These are phyloP conservation scores for Boletellus emodensis DNA, from an alignment of 768 basidiomycete genomes.

Conservation along the genomic window DNA sequence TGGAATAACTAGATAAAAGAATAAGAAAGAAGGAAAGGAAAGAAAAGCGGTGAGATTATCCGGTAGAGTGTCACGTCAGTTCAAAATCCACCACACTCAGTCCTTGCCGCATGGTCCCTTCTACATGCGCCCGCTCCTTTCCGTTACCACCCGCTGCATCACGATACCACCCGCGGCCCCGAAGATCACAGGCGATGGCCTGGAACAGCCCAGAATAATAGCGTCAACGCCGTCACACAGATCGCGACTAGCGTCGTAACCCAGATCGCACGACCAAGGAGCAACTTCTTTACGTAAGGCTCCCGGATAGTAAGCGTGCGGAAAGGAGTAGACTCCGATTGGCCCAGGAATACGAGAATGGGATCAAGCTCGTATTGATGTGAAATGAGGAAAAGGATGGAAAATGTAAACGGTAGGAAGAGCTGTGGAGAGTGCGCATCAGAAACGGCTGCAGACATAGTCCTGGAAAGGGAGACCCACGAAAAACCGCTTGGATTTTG, in stretches of 20 bases:
- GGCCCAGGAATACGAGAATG: constrained; percentile 86
- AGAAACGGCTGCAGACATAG: not conserved
- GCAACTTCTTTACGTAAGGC: constrained; percentile 88
- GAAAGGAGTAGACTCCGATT: constrained; percentile 97
- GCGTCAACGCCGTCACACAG: constrained; percentile 74
- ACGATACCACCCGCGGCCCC: not conserved
- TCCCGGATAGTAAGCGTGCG: constrained; percentile 88
- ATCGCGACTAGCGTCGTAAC: constrained; percentile 75
- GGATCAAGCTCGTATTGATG: constrained; percentile 98
- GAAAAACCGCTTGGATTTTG: constrained; percentile 91
- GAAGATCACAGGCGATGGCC: constrained; percentile 72
- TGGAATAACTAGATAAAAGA: constrained; percentile 29
- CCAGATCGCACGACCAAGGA: constrained; percentile 89
- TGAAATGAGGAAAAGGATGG: constrained; percentile 86
- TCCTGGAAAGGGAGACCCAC: constrained; percentile 51
- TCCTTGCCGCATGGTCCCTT: constrained; percentile 10
- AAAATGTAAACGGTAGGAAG: constrained; percentile 89
- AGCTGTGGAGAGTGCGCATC: constrained; percentile 48
- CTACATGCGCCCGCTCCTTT: constrained; percentile 9
- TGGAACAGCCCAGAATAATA: constrained; percentile 95
- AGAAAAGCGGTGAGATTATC: constrained; percentile 18
- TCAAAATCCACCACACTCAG: constrained; percentile 13
- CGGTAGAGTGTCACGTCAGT: constrained; percentile 16
- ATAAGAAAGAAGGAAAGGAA: constrained; percentile 23
- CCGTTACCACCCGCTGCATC: constrained; percentile 2